Percentiles rank a stretch among this genome's conserved stretches.
Evolutionary conservation across 106 monocot genomes (phyloP).

Genomic region (Dendrobium nobile): DNA sequence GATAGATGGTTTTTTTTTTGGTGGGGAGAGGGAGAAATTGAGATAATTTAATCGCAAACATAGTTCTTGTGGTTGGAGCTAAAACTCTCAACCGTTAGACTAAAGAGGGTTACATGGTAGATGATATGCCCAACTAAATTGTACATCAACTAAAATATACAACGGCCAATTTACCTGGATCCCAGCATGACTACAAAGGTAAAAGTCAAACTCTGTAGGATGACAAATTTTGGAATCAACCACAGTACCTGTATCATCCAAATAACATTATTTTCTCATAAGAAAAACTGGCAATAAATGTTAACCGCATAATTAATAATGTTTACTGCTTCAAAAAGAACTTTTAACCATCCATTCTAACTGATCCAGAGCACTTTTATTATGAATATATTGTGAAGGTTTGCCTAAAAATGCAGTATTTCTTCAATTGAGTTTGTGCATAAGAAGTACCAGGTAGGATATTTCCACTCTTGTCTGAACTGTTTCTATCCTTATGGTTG

Average conservation of each 20-base stretch:
- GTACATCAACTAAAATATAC: not conserved
- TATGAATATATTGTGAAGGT: not conserved
- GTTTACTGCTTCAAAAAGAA: not conserved
- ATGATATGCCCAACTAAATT: not conserved
- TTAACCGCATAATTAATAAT: not conserved
- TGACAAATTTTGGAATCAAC: slow-evolving; percentile 91
- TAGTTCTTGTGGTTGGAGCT: too few species aligned
- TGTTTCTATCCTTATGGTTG: slow-evolving; percentile 75
- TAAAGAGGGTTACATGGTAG: too few species aligned
- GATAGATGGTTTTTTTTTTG: too few species aligned
- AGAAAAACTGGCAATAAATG: not conserved
- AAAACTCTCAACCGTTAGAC: too few species aligned
- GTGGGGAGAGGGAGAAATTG: too few species aligned
- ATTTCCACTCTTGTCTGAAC: slow-evolving; percentile 80
- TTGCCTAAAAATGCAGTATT: not conserved
- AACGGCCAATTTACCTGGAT: slow-evolving; percentile 45
- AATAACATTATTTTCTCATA: not conserved
- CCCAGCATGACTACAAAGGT: slow-evolving; percentile 91
- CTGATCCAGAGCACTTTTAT: not conserved
- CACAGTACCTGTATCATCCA: slow-evolving; percentile 56
- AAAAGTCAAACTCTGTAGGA: slow-evolving; percentile 86
- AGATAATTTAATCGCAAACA: too few species aligned
- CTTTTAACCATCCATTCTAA: not conserved
- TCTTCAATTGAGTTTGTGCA: not conserved
- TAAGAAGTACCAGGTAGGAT: slow-evolving; percentile 63